Evolutionary conservation across 805 yeast species (phyloP).

Genomic region (Candida golubevii): DNA sequence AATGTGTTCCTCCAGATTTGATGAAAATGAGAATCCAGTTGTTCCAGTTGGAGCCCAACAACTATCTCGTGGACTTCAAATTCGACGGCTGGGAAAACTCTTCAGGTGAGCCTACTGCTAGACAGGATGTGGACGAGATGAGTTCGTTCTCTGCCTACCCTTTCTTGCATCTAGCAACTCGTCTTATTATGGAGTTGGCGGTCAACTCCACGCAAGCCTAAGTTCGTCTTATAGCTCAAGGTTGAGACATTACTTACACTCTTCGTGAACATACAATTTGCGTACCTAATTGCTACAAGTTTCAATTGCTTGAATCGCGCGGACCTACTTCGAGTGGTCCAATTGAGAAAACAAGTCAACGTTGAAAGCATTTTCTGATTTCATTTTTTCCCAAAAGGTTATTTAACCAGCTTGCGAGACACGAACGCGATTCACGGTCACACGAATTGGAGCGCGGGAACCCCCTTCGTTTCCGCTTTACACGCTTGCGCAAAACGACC

Average conservation of each 20-base stretch:
- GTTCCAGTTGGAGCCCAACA: slow-evolving; percentile 93
- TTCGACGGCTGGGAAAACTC: slow-evolving; percentile 92
- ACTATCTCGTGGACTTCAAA: slow-evolving; percentile 93
- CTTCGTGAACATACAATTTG: too few relatives aligned
- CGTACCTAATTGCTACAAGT: too few relatives aligned
- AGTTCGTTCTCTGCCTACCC: slow-evolving; percentile 95
- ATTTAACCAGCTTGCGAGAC: not conserved
- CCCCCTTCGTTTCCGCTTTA: not conserved
- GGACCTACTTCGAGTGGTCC: too few relatives aligned
- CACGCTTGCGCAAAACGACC: too few relatives aligned
- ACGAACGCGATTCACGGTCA: slow-evolving; percentile 6
- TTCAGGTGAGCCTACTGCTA: slow-evolving; percentile 27
- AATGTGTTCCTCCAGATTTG: slow-evolving; percentile 56
- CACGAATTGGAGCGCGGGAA: not conserved
- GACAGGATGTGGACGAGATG: slow-evolving; percentile 58
- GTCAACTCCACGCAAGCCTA: slow-evolving; percentile 50
- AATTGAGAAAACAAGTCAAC: too few relatives aligned
- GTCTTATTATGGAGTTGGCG: slow-evolving; percentile 93
- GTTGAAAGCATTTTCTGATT: too few relatives aligned
- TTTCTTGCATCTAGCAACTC: slow-evolving; percentile 85
- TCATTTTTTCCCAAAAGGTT: too few relatives aligned
- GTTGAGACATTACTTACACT: too few relatives aligned
- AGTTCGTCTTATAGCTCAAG: not conserved
- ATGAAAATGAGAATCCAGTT: slow-evolving; percentile 97
- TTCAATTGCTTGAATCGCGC: not conserved